A percentile compares a stretch with the other conserved stretches of the same genome.
Evolutionary conservation across 345 rosid species (phyloP).

Genomic region (Eucalyptus melliodora): DNA sequence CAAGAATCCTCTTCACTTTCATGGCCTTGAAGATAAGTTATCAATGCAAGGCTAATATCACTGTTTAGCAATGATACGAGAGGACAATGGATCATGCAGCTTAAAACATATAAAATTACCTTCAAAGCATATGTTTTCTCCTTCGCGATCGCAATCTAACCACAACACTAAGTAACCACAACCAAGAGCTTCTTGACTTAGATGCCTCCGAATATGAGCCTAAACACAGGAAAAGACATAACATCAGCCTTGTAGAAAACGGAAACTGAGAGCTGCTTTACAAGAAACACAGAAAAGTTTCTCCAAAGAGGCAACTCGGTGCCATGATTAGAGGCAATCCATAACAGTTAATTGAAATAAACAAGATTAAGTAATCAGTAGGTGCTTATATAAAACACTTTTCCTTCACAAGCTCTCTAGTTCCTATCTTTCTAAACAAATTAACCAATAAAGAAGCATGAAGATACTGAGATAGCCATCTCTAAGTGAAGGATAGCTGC

Average conservation of each 20-base stretch:
- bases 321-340: not conserved
- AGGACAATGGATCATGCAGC: not conserved
- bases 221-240: conserved; percentile 12
- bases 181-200: conserved; percentile 86
- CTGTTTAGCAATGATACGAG: not conserved
- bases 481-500: not conserved
- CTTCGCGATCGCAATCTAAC: conserved; percentile 99
- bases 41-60: not conserved
- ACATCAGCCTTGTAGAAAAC: not conserved
- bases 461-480: not conserved
- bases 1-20: not conserved
- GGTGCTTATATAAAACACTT: not conserved
- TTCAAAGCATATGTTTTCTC: conserved; percentile 98
- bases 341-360: not conserved
- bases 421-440: not conserved
- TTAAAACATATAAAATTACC: conserved; percentile 19
- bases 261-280: not conserved
- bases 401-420: not conserved
- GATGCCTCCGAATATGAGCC: conserved; percentile 78
- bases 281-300: not conserved
- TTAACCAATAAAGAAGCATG: not conserved
- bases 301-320: not conserved
- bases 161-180: conserved; percentile 79
- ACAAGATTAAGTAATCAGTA: not conserved
- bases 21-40: not conserved